Base-by-base conservation (phyloP, 768 basidiomycete species). In the Boletus edulis region DNA sequence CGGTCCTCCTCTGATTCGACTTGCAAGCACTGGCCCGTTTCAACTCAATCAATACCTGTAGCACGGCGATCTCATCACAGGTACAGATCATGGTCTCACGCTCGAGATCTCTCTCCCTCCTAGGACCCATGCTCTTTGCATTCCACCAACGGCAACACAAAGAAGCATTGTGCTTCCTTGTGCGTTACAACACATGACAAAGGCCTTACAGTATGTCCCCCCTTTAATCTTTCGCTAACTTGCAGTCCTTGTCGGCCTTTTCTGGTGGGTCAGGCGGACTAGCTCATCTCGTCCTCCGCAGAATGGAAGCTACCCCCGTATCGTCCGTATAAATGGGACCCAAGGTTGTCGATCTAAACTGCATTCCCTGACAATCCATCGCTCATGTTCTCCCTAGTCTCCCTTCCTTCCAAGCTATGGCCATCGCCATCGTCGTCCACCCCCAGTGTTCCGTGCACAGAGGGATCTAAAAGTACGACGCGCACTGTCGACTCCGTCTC, bases 141-240 rank as follows among this genome's bases (percentile, higher is more conserved):
- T 8, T 53, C 51, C 49, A 12, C 39, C 39, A 45, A 43, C 37
- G 46, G 54, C 60, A 57, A 46, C 46, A 53, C 46, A 46, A 51
- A 59, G 54, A 54, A 49, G 35, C 31, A 52, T 55, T 47, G 45
- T 61, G 65, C 71, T 70, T 69, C 71, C 68, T 61, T 60, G 39
- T 65, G 54, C 56, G 18, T 64, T 38, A 55, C 67, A 55, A 55
- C 67, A 58, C 66, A 62, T 48, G 57, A 68, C 66, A 68, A 70
- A 46, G 60, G 55, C 57, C 59, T 55, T 39, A 62, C 60, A 53
- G 59, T 68, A 57, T 29, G 59, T 61, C 49, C 58, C 49, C 58
- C 45, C 48, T 61, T 63, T 62, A 58, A 59, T 60, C 45, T 62
- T 53, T 70, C 59, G 70, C 63, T 49, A 69, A 69, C 60, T 60